Evolutionary conservation across 2,329 filamentous ascomycete genomes (phyloP).

Genomic region (Pyrenophora teres): DNA sequence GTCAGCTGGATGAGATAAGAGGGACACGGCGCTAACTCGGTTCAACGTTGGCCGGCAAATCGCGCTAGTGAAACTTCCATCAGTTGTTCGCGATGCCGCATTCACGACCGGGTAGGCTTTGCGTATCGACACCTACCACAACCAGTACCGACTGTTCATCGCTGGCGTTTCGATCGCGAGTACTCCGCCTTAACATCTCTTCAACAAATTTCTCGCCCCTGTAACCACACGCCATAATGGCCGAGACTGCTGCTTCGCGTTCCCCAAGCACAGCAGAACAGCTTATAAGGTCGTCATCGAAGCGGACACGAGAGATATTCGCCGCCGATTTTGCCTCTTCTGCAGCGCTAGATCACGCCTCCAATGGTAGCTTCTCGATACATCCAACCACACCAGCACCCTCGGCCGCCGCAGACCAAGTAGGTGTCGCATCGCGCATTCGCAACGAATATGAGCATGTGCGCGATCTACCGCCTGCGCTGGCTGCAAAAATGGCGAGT

Average conservation of each 20-base stretch:
- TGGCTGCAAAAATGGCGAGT: conserved; percentile 78
- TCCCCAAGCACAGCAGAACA: conserved; percentile 30
- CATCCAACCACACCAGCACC: conserved; percentile 53
- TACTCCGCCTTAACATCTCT: neutral
- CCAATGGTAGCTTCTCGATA: conserved; percentile 48
- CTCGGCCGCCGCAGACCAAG: conserved; percentile 50
- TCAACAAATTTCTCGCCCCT: neutral
- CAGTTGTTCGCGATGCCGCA: conserved; percentile 10
- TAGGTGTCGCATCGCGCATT: conserved; percentile 62
- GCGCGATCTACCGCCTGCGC: conserved; percentile 73
- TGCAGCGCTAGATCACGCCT: conserved; percentile 48
- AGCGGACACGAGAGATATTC: conserved; percentile 60
- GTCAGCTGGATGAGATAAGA: neutral
- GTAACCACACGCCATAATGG: conserved; percentile 18
- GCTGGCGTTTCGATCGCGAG: neutral
- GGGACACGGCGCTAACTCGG: conserved; percentile 1
- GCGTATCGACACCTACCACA: conserved; percentile 2
- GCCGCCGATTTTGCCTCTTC: conserved; percentile 57
- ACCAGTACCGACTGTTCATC: neutral
- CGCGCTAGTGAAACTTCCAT: conserved; percentile 20
- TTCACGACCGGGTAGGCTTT: conserved; percentile 5
- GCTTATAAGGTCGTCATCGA: conserved; percentile 53
- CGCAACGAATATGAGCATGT: conserved; percentile 78
- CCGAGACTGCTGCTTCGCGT: conserved; percentile 24
- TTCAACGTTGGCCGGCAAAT: neutral